Base-by-base conservation (phyloP, 1,139 yeast species). In the Zygosaccharomyces pseudobailii region DNA sequence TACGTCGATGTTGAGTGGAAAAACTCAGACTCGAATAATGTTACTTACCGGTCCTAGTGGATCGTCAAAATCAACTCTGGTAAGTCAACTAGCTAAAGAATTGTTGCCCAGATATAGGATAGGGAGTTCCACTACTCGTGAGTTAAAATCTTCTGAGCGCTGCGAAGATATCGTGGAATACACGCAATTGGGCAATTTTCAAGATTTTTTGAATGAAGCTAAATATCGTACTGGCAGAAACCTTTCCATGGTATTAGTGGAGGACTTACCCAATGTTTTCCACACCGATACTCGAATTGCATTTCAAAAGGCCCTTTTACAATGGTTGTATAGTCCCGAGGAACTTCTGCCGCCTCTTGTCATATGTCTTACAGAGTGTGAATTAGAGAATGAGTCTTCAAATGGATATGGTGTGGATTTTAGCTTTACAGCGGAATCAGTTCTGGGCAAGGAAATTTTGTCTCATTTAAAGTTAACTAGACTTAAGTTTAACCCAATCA, bases 1-100 rank as follows among this genome's bases (percentile, higher is more conserved):
- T 9, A 56, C 59, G 10, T 66, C 64, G 1, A 76, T 83, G 81
- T 68, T 83, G 71, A 0, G 42, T 55, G 19, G 65, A 56, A 2
- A 48, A 3, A 56, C 70, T 6, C 48, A 55, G 1, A 56, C 67
- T 7, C 71, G 80, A 45, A 59, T 90, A 1, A 64, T 90, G 24
- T 68, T 92, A 0, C 60, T 92, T 1, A 75, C 84, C 2, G 98
- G 98, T 0, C 97, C 97, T 0, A 75, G 95, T 3, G 97, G 97
- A 0, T 65, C 84, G 36, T 83, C 94, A 0, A 92, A 92, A 62
- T 84, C 96, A 34, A 80, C 96, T 0, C 62, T 78, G 0, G 72
- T 80, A 3, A 76, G 76, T 54, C 56, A 78, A 1, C 55, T 89
- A 5, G 80, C 88, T 1, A 57, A 71, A 3, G 82, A 79, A 49